Base-by-base conservation (phyloP, 1,139 yeast genomes). In the Yamadazyma conglobata region DNA sequence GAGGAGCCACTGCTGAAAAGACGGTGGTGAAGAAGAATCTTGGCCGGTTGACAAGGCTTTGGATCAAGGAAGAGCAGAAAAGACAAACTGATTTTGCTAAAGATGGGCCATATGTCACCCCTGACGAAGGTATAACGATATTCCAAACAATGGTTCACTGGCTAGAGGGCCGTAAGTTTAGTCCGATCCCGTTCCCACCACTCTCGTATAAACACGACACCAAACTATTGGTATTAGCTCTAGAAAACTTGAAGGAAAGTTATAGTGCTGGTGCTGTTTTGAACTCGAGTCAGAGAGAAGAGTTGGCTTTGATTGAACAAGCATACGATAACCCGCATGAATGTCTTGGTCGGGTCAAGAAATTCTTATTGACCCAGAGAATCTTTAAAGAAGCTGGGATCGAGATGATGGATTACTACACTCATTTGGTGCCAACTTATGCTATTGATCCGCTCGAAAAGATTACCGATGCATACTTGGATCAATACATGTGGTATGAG, bases 251-350 rank as follows among this genome's bases (percentile, higher is more conserved):
- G 50, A 88, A 91, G 45, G 96, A 87, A 40, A 73, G 80, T 9
- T 88, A 81, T 48, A 77, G 77, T 38, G 82, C 94, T n/a, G 84
- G 86, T 46, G 84, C 89, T 1, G 64, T 96, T 33, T 60, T 93
- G 44, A 91, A 88, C 46, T 81, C 95, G 7, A 64, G 81, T 4
- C 96, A 93, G 54, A 71, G 97, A 40, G 96, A 91, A 54, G 98
- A 91, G 48, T 60, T 91, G 39, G 94, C 96, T 0, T 64, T 91
- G 40, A 88, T 93, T 32, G 98, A 93, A 51, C 95, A 88, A 50
- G 97, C 97, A 0, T 91, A 87, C 52, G 99, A 91, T 48, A 87
- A 87, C 44, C 99, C 99, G 0, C 95, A 88, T 52, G 97, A 91
- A 50, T 83, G 91, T 40, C 65, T 93, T 37, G 83, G 83, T 11